Evolutionary conservation across 208 protist species (phyloP).

Genomic region (Crithidia thermophila): DNA sequence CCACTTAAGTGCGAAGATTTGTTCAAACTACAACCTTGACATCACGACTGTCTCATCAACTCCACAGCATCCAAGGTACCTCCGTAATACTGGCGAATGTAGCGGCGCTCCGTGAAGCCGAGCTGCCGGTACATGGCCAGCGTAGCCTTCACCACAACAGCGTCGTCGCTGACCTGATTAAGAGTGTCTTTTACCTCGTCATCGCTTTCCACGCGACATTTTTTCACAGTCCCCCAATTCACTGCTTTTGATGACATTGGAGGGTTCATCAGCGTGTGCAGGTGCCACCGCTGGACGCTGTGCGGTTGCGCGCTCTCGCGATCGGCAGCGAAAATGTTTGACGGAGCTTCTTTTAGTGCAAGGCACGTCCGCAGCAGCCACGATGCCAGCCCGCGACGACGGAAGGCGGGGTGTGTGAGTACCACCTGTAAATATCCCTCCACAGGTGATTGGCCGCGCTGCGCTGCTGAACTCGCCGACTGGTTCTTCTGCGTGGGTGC

Average conservation of each 20-base stretch:
- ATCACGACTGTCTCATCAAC: slow-evolving; percentile 41
- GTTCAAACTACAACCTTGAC: background rate
- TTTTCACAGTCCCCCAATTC: background rate
- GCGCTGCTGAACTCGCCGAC: no score
- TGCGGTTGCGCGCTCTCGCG: background rate
- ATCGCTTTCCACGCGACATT: background rate
- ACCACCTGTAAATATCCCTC: slow-evolving; percentile 87
- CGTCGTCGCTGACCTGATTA: background rate
- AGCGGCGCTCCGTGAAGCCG: slow-evolving; percentile 53
- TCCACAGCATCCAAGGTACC: slow-evolving; percentile 61
- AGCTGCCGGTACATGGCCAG: slow-evolving; percentile 49
- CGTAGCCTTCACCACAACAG: slow-evolving; percentile 22
- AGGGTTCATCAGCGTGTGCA: slow-evolving; percentile 62
- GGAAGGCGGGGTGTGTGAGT: slow-evolving; percentile 32
- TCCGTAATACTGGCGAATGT: slow-evolving; percentile 64
- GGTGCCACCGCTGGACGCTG: slow-evolving; percentile 51
- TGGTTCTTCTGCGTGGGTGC: background rate
- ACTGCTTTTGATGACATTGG: background rate
- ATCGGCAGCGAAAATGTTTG: slow-evolving; percentile 12
- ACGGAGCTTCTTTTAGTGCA: background rate
- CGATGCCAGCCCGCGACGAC: slow-evolving; percentile 41
- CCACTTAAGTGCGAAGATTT: no score
- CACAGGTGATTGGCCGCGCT: slow-evolving; percentile 6
- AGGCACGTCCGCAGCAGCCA: slow-evolving; percentile 40
- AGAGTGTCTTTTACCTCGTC: background rate